Evolutionary conservation across 495 filamentous ascomycete genomes (phyloP), one percentile per base, ranked within the genome.

Genomic region (Evansstolkia leycettana): DNA sequence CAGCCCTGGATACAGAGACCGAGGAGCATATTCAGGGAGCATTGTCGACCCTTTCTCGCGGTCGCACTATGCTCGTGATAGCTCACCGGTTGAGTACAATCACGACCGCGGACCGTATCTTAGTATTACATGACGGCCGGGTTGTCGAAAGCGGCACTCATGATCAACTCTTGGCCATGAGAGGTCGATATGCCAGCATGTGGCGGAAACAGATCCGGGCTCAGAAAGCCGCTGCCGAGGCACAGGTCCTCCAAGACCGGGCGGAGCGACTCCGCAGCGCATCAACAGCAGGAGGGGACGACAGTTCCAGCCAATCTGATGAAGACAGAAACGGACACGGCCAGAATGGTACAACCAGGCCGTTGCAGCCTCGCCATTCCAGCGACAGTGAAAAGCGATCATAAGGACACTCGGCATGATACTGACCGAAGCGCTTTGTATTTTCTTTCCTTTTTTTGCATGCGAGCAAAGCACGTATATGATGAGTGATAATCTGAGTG

Each of bases 131-230:
- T 46, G 75, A 81, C 43, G 90, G 90, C 19, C 72, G 71, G 39
- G 84, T 98, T 13, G 73, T 69, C 2, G 90, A 98, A 62, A 70
- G 72, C 13, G 90, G 90, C 18, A 93, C 82, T 3, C 90, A 98
- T 51, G 69, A 85, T 28, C 76, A 93, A 42, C 69, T 98, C 2
- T 66, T 96, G 2, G 78, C 72, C 3, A 54, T 72, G 42, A 80
- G 81, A 19, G 87, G 85, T 17, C 70, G 78, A 24, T 98, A 98
- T 47, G 74, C 80, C 13, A 79, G 73, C 39, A 95, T 98, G 90
- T 98, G 90, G 90, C 74, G 76, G 50, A 93, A 93, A 56, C 90
- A 98, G 51, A 86, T 89, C 42, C 75, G 80, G 8, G 90, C 88
- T 8, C 85, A 94, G 57, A 71, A 73, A 39, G 89, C 86, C 1